These are phyloP conservation scores for Sordaria brevicollis DNA, from an alignment of 495 filamentous ascomycete species.

Conservation along the genomic window DNA sequence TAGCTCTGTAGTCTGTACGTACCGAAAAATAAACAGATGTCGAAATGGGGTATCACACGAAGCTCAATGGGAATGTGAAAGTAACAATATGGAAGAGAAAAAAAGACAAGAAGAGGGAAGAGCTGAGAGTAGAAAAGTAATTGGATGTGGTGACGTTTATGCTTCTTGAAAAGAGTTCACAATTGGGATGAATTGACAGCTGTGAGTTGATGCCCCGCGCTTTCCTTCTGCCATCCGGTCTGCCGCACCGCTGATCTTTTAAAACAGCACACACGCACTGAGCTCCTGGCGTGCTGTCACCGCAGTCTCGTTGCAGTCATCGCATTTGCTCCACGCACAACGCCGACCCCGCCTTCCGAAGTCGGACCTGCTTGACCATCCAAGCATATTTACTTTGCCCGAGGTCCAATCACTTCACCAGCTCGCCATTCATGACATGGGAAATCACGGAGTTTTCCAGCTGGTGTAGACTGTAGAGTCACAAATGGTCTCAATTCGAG, in stretches of 20 bases:
- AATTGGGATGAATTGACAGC: neutral
- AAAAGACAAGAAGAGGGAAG: neutral
- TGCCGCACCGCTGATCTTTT: neutral
- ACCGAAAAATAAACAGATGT: neutral
- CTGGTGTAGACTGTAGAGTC: neutral
- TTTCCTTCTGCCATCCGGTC: neutral
- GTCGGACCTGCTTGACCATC: slow-evolving; percentile 10
- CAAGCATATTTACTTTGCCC: neutral
- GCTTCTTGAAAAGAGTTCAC: neutral
- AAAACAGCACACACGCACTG: slow-evolving; percentile 1
- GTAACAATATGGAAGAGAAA: neutral
- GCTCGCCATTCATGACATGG: neutral
- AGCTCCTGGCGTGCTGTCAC: slow-evolving; percentile 4
- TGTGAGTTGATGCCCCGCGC: slow-evolving; percentile 14
- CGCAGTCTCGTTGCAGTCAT: neutral
- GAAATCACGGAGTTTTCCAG: neutral
- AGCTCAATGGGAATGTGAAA: neutral
- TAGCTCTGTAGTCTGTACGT: neutral
- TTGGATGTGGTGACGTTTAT: neutral
- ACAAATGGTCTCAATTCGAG: neutral
- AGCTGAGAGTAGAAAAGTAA: neutral
- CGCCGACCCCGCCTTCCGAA: slow-evolving; percentile 22
- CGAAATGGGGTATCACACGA: neutral
- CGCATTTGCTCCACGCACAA: neutral
- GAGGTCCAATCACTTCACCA: neutral